Conservation (phyloP, 202 grass and related monocot species). For the Schoenoplectus triqueter region DNA sequence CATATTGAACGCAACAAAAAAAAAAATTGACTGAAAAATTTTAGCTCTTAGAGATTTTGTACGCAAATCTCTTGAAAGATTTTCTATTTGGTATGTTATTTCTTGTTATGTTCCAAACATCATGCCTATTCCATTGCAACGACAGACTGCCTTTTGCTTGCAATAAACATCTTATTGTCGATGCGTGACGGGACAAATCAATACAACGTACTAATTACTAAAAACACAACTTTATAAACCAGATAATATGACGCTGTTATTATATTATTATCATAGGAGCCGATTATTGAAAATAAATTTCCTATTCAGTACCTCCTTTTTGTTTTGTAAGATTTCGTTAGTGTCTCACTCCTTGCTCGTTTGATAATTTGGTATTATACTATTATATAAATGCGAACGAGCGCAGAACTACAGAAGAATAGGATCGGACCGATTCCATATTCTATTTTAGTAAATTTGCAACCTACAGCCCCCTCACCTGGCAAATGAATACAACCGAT, state of each 20-base stretch:
- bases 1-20: background rate
- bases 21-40: background rate
- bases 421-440: background rate
- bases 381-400: background rate
- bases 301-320: background rate
- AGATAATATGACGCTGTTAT: background rate
- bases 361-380: background rate
- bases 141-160: background rate
- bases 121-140: background rate
- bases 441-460: background rate
- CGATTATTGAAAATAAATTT: background rate
- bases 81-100: background rate
- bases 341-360: background rate
- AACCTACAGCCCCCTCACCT: background rate
- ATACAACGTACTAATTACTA: background rate
- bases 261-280: background rate
- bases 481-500: background rate
- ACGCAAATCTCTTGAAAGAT: background rate
- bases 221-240: background rate
- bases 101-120: conserved; percentile 18
- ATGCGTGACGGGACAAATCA: background rate
- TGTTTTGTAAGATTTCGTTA: background rate
- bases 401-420: too few relatives aligned
- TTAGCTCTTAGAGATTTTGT: background rate
- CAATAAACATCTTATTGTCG: background rate